phyloP scores from a whole-genome alignment of 306 rosid genomes.

The Abrus pulchellus region DNA sequence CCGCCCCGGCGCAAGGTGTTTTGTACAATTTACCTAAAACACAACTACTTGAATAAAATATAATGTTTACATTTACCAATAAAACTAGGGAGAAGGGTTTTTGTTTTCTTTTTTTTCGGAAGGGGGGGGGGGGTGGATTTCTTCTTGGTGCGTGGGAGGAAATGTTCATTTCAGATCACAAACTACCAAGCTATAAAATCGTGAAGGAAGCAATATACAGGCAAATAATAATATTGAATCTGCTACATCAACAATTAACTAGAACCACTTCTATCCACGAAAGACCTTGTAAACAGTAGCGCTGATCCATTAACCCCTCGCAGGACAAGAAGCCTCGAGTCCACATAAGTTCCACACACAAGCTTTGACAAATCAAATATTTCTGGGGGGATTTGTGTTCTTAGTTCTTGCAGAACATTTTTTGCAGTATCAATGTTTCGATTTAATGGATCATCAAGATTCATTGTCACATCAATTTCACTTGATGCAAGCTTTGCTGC shows the following conservation, averaged over 20 bases:
- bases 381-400: conserved; percentile 85
- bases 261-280: conserved; percentile 57
- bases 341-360: conserved; percentile 94
- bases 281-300: conserved; percentile 88
- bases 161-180: conserved; percentile 3
- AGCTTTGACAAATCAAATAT: conserved; percentile 91
- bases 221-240: conserved; percentile 37
- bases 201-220: conserved; percentile 32
- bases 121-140: no score
- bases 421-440: conserved; percentile 59
- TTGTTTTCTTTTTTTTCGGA: no score
- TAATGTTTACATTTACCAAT: conserved; percentile 9
- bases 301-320: conserved; percentile 97
- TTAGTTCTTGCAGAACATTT: conserved; percentile 74
- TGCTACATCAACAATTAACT: conserved; percentile 29
- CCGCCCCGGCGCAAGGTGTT: neutral
- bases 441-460: conserved; percentile 70
- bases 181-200: conserved; percentile 32
- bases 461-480: conserved; percentile 74
- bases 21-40: neutral
- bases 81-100: neutral
- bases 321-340: conserved; percentile 82
- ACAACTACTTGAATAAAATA: neutral
- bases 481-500: conserved; percentile 78
- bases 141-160: conserved; percentile 13